Evolutionary conservation across 495 filamentous ascomycete species (phyloP), one percentile per base, ranked within the genome.

Genomic region (Bathelium albidoporum): DNA sequence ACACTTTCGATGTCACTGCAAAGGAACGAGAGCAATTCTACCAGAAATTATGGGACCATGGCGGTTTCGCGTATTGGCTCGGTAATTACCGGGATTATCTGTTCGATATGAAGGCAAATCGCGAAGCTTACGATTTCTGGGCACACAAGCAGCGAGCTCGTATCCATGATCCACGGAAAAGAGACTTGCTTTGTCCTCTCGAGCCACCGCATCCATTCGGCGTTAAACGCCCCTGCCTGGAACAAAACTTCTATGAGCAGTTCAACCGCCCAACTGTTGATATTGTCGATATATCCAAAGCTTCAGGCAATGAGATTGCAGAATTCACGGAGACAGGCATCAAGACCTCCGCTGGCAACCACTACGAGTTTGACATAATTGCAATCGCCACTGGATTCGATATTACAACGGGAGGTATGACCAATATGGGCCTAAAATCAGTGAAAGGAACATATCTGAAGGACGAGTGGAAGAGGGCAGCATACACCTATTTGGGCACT

Each of bases 61-160:
- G 81, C 22, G 82, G 81, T 26, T 82, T 82, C 64, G 64, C 66
- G 31, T 83, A 77, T 64, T 74, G 76, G 71, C 69, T 82, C 0
- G 77, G 71, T 0, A 80, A 74, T 36, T 85, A 82, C 73, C 73
- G 71, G 9, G 82, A 85, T 62, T 68, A 75, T 18, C 65, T 82
- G 28, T 68, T 76, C n/a, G 68, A 75, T 58, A 26, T 66, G 26
- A 72, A 77, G 20, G 77, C 80, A 7, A 85, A 85, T 64, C 11
- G 69, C 2, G 72, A 75, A 28, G 75, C 73, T 18, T 84, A 84
- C 66, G 70, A 82, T 32, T 86, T 85, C 73, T 87, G 83, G 83
- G 71, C 71, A 28, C 75, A 78, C 62, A 82, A 83, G 68, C 72
- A 73, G 1, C 77, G 81, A 0, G 68, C 73, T 1, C 74, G 83